These are phyloP conservation scores for Nigrograna mackinnonii DNA, from an alignment of 2,329 filamentous ascomycete genomes.

Conservation along the genomic window DNA sequence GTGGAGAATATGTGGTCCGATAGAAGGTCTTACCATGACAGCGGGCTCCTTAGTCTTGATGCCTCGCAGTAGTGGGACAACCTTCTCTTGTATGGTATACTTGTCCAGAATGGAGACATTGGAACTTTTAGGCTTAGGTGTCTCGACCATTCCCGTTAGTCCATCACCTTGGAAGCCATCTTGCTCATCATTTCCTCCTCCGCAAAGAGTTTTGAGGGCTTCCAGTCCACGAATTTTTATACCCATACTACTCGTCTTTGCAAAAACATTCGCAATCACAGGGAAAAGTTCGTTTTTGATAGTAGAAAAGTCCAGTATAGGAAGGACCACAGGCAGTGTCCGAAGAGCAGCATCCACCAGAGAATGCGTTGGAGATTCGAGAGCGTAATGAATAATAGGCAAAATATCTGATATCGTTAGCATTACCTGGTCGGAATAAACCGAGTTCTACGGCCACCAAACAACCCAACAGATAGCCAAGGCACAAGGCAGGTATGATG, in stretches of 20 bases:
- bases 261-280: conserved; percentile 86
- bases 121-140: conserved; percentile 62
- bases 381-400: conserved; percentile 79
- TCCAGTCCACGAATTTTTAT: conserved; percentile 94
- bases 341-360: conserved; percentile 85
- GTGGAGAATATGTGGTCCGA: background rate
- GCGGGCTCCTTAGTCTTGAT: conserved; percentile 99
- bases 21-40: conserved; percentile 67
- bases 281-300: conserved; percentile 98
- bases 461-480: too few relatives aligned
- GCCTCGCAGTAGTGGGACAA: conserved; percentile 83
- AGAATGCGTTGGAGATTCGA: conserved; percentile 87
- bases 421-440: too few relatives aligned
- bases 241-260: conserved; percentile 86
- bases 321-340: conserved; percentile 77
- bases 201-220: conserved; percentile 87
- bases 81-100: conserved; percentile 97
- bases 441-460: too few relatives aligned
- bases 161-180: conserved; percentile 62
- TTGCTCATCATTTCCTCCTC: conserved; percentile 60
- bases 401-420: conserved; percentile 86
- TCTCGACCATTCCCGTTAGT: conserved; percentile 68
- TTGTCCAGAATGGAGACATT: conserved; percentile 87
- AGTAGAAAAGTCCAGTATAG: conserved; percentile 90
- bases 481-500: too few relatives aligned